Evolutionary conservation across 441 rosid species (phyloP).

Genomic region (Syzygium syzygioides): DNA sequence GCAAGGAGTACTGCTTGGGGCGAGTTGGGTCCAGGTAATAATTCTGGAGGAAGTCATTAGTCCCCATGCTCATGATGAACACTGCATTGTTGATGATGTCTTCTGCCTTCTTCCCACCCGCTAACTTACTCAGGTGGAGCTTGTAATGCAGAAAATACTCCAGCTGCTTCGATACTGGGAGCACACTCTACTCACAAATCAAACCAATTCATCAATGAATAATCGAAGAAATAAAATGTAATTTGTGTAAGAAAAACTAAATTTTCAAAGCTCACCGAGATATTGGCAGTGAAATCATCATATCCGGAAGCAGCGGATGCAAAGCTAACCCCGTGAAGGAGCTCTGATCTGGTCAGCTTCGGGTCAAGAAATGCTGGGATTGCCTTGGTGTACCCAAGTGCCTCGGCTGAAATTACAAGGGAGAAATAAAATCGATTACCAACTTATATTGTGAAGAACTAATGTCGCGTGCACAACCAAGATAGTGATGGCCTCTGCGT

Average conservation of each 20-base stretch:
- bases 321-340: slow-evolving; percentile 73
- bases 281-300: slow-evolving; percentile 74
- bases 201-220: not conserved
- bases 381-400: slow-evolving; percentile 43
- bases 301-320: slow-evolving; percentile 93
- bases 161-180: slow-evolving; percentile 50
- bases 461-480: not conserved
- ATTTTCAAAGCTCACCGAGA: slow-evolving; percentile 39
- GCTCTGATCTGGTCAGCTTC: slow-evolving; percentile 28
- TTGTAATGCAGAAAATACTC: slow-evolving; percentile 62
- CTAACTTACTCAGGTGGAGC: slow-evolving; percentile 39
- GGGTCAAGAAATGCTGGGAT: slow-evolving; percentile 72
- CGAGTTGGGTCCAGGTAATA: slow-evolving; percentile 65
- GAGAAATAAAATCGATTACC: not conserved
- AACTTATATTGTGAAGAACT: not conserved
- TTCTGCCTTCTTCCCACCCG: slow-evolving; percentile 45
- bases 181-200: slow-evolving; percentile 41
- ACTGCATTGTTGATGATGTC: slow-evolving; percentile 36
- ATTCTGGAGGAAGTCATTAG: slow-evolving; percentile 80
- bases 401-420: slow-evolving; percentile 34
- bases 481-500: not conserved
- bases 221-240: not conserved
- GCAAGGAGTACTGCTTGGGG: slow-evolving; percentile 40
- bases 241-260: not conserved
- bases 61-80: slow-evolving; percentile 63